Evolutionary conservation across 805 yeast species (phyloP), one percentile per base, ranked within the genome.

Genomic region (Barnettozyma botsteinii): DNA sequence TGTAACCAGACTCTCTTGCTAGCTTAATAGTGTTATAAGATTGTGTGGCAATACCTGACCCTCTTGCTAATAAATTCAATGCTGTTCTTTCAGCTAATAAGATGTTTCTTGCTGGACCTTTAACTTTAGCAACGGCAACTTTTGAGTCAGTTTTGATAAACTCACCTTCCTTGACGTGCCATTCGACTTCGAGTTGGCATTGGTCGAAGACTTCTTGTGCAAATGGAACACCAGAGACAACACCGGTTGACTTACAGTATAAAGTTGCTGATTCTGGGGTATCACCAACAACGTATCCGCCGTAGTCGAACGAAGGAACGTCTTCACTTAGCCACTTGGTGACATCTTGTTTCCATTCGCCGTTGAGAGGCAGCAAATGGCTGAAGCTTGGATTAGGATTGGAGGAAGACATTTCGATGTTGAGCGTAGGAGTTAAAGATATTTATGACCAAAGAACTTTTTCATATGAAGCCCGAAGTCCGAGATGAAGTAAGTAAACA

Each of bases 201-300:
- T 88, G 96, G 8, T 67, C 58, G 55, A 79, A 85, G 5, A 89
- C 89, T 54, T 89, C 96, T 37, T 75, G 71, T 3, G 93, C 95
- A 62, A 91, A 91, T 3, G 96, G 95, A 7, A 85, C 76, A 24
- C 98, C 97, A 30, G 86, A 77, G 5, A 91, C 64, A 5, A 86
- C 69, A 20, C 97, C 96, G 30, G 70, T 67, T 44, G 81, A 81
- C 61, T 89, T 89, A 70, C 94, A 84, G 63, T 75, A 82, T 31
- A 89, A 66, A 2, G 85, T 77, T 2, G 95, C 97, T 3, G 78
- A 67, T 53, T 85, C 83, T 4, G 51, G 50, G 32, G 72, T 80
- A 39, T 73, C 72, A 11, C 98, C 97, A n/a, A 91, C 98, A 2
- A 91, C 98, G 53, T 66, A 86, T 2, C 96, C 98, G 25, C 98